Percentiles rank a stretch among this genome's conserved stretches.
These are phyloP conservation scores for Meyerozyma carpophila DNA, from an alignment of 1,139 yeast genomes.

Conservation along the genomic window DNA sequence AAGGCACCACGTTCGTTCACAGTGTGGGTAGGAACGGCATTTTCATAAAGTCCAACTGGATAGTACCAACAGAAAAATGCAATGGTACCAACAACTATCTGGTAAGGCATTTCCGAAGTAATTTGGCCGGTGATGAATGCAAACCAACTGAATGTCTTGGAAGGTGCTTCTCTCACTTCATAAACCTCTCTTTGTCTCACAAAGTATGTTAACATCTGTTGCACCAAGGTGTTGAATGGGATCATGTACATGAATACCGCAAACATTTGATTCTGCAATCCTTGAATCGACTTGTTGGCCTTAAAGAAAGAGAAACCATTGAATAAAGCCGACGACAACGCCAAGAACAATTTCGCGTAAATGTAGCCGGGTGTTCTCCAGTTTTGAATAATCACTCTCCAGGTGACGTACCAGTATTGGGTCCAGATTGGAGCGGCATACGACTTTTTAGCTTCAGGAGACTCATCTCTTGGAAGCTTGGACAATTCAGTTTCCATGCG, in stretches of 20 bases:
- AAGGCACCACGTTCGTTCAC: slow-evolving; percentile 6
- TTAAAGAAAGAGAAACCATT: slow-evolving; percentile 74
- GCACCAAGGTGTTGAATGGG: slow-evolving; percentile 56
- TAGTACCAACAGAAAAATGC: slow-evolving; percentile 37
- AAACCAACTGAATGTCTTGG: slow-evolving; percentile 47
- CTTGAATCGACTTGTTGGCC: slow-evolving; percentile 55
- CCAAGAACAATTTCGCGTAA: slow-evolving; percentile 58
- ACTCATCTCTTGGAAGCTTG: slow-evolving; percentile 28
- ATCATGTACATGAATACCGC: slow-evolving; percentile 64
- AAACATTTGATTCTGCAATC: slow-evolving; percentile 61
- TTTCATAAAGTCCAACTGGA: slow-evolving; percentile 35
- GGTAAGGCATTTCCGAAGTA: slow-evolving; percentile 33
- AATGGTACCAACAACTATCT: slow-evolving; percentile 27
- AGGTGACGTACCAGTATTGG: slow-evolving; percentile 49
- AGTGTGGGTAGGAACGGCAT: slow-evolving; percentile 18
- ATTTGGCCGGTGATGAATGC: slow-evolving; percentile 36
- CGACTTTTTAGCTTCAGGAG: slow-evolving; percentile 26
- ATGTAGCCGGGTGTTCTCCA: slow-evolving; percentile 76
- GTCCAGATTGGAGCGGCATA: slow-evolving; percentile 42
- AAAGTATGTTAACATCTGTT: slow-evolving; percentile 71
- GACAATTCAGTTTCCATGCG: slow-evolving; percentile 41
- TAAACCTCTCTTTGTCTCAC: slow-evolving; percentile 72
- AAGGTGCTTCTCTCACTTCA: slow-evolving; percentile 88
- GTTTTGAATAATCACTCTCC: slow-evolving; percentile 56
- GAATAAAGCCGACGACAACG: slow-evolving; percentile 48